phyloP scores from a whole-genome alignment of 2,329 filamentous ascomycete genomes.

The Beauveria medogensis region DNA sequence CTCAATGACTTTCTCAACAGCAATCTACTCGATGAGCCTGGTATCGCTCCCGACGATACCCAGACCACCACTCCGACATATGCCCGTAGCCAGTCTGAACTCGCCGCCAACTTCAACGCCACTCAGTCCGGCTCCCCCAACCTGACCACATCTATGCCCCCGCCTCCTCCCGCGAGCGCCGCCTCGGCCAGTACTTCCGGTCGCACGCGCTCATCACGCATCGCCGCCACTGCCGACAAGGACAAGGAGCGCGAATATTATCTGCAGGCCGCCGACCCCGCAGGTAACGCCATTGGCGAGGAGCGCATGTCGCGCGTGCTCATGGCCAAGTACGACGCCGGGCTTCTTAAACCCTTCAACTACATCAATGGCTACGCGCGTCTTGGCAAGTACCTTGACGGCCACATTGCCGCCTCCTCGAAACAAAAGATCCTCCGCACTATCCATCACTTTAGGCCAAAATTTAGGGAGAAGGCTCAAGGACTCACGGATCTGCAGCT shows the following conservation, averaged over 20 bases:
- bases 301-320: constrained; percentile 93
- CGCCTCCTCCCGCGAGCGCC: constrained; percentile 29
- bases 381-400: constrained; percentile 84
- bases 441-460: constrained; percentile 86
- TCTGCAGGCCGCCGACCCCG: constrained; percentile 91
- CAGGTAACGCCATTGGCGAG: constrained; percentile 75
- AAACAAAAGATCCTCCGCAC: constrained; percentile 89
- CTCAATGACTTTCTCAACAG: constrained; percentile 94
- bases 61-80: constrained; percentile 7
- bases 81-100: constrained; percentile 20
- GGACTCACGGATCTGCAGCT: constrained; percentile 88
- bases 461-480: constrained; percentile 93
- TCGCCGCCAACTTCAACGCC: constrained; percentile 16
- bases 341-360: constrained; percentile 92
- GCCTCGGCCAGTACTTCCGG: constrained; percentile 26
- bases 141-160: constrained; percentile 33
- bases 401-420: constrained; percentile 70
- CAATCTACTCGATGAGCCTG: constrained; percentile 78
- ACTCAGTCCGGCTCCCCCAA: constrained; percentile 14
- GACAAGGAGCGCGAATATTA: constrained; percentile 86
- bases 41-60: constrained; percentile 58
- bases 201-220: constrained; percentile 52
- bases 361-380: constrained; percentile 95
- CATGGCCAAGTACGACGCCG: constrained; percentile 92
- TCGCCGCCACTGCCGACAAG: constrained; percentile 56